phyloP scores from a whole-genome alignment of 2,329 filamentous ascomycete species.

The Xylariaceae sp. region DNA sequence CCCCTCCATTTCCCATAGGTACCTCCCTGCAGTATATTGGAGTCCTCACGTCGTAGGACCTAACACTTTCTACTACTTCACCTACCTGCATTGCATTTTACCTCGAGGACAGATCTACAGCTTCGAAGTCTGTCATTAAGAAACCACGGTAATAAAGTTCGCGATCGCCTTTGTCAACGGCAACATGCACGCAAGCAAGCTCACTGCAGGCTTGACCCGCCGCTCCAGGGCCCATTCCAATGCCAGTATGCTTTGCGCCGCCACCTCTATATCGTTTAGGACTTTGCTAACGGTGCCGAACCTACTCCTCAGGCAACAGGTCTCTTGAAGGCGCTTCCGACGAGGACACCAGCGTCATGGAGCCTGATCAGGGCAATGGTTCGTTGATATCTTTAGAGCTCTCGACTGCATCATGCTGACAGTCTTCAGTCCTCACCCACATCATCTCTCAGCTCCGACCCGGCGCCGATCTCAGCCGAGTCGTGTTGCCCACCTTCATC shows the following conservation, averaged over 20 bases:
- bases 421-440: slow-evolving; percentile 76
- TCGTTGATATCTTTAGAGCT: slow-evolving; percentile 32
- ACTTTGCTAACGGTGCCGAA: slow-evolving; percentile 3
- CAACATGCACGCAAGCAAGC: slow-evolving; percentile 27
- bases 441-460: slow-evolving; percentile 97
- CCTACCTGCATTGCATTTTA: too few relatives aligned
- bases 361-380: slow-evolving; percentile 94
- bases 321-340: slow-evolving; percentile 60
- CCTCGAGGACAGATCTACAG: too few relatives aligned
- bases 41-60: too few relatives aligned
- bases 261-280: background rate
- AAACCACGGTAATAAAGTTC: too few relatives aligned
- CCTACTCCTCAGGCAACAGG: slow-evolving; percentile 15
- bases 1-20: too few relatives aligned
- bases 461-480: slow-evolving; percentile 88
- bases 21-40: too few relatives aligned
- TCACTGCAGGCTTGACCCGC: slow-evolving; percentile 24
- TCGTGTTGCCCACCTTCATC: slow-evolving; percentile 95
- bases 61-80: too few relatives aligned
- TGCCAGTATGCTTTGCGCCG: slow-evolving; percentile 26
- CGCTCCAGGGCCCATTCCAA: slow-evolving; percentile 27
- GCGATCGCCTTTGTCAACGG: too few relatives aligned
- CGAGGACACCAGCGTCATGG: slow-evolving; percentile 75
- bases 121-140: too few relatives aligned
- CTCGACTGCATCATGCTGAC: slow-evolving; percentile 13